These are phyloP conservation scores for Pistacia atlantica DNA, from an alignment of 345 rosid genomes.

Conservation along the genomic window DNA sequence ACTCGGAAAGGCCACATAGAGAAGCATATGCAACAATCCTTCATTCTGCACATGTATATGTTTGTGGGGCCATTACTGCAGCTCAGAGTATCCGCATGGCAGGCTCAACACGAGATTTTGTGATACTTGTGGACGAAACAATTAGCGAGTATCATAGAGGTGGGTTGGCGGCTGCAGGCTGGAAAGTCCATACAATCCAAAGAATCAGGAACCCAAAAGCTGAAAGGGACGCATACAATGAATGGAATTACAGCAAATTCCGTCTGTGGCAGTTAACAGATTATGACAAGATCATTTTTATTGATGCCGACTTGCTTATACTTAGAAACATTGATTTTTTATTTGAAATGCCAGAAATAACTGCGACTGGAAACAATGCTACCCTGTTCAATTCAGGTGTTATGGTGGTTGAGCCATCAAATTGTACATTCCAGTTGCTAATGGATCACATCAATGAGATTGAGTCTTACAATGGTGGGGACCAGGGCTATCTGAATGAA, in stretches of 20 bases:
- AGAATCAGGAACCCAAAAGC: constrained; percentile 89
- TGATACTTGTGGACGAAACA: constrained; percentile 81
- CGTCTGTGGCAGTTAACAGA: constrained; percentile 90
- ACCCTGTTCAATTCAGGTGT: constrained; percentile 86
- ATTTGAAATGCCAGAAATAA: constrained; percentile 87
- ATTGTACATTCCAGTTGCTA: constrained; percentile 75
- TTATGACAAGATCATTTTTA: constrained; percentile 84
- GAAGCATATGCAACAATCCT: constrained; percentile 89
- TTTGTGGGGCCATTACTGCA: constrained; percentile 88
- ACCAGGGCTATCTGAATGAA: constrained; percentile 88
- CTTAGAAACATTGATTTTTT: constrained; percentile 84
- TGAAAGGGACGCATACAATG: constrained; percentile 73
- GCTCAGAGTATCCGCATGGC: constrained; percentile 90
- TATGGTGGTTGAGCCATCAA: constrained; percentile 86
- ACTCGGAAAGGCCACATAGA: constrained; percentile 59
- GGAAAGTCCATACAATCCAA: constrained; percentile 77
- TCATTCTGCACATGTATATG: constrained; percentile 82
- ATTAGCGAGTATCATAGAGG: constrained; percentile 67
- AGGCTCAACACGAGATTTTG: constrained; percentile 83
- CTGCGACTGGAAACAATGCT: constrained; percentile 77
- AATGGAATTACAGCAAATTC: constrained; percentile 94
- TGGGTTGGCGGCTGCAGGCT: constrained; percentile 82
- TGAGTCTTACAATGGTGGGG: constrained; percentile 90
- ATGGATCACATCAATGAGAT: constrained; percentile 86
- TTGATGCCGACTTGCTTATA: constrained; percentile 86